Evolutionary conservation across 2,329 filamentous ascomycete species (phyloP).

Genomic region (Cladobotryum protrusum): DNA sequence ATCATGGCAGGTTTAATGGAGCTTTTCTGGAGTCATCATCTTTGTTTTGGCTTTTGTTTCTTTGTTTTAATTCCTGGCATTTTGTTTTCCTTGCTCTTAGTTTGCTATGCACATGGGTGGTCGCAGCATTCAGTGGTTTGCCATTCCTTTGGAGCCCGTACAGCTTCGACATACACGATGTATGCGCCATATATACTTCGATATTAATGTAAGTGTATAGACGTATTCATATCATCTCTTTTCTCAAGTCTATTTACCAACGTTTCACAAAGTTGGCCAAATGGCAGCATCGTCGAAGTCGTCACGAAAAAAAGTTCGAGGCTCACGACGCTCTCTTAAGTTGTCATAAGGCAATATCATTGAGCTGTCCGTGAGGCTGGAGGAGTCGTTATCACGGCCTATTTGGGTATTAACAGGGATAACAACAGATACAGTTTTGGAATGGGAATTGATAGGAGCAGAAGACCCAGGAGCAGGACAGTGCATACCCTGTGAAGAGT

Average conservation of each 20-base stretch:
- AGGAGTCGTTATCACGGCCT: neutral
- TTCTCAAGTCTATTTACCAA: neutral
- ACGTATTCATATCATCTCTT: neutral
- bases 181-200: conserved; percentile 5
- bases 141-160: neutral
- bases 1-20: conserved; percentile 3
- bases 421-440: too few species aligned
- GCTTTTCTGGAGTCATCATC: conserved; percentile 1
- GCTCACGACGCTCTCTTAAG: neutral
- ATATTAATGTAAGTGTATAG: conserved; percentile 6
- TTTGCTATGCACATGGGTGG: neutral
- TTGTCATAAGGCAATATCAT: neutral
- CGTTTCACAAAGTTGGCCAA: conserved; percentile 1
- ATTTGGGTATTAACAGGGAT: neutral
- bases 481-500: neutral
- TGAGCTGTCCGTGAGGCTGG: too few species aligned
- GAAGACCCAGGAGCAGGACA: too few species aligned
- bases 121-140: neutral
- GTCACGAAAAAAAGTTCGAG: neutral
- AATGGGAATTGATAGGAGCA: neutral
- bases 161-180: conserved; percentile 4
- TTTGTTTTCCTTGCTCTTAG: neutral
- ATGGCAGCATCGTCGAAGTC: conserved; percentile 12
- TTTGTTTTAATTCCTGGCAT: neutral
- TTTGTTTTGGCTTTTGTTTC: conserved; percentile 9